Evolutionary conservation across 345 rosid genomes (phyloP), one percentile per base, ranked within the genome.

Genomic region (Heritiera fomes): DNA sequence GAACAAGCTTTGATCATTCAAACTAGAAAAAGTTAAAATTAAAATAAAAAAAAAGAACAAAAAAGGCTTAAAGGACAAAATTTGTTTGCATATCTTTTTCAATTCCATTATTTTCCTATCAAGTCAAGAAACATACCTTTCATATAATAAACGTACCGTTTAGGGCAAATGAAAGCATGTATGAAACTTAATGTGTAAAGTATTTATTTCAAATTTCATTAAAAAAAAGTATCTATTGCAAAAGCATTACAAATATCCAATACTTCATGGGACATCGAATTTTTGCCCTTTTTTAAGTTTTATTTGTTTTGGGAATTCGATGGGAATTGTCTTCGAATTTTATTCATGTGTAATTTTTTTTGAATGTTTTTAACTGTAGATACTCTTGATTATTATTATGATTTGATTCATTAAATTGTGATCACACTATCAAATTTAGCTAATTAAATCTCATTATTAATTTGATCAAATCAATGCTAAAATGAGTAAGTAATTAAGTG

Each of bases 151-250:
- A 47, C 58, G 56, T 55, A 56, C 61, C 64, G n/a, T 38, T 55
- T 55, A 2, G 64, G 76, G 76, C 76, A 34, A 55, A 73, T 55
- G 8, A 55, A 58, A 73, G 76, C 63, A 55, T 38, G 64, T 12
- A 60, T 23, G 38, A 8, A 23, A 9, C 38, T 60, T 60, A 23
- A 55, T 38, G 32, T 55, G 49, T 73, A 53, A 73, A 55, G 15
- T n/a, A 55, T 38, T 71, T 71, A 23, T 23, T 23, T 23, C 28
- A 23, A 23, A 23, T 23, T 23, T 23, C 28, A 23, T 23, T n/a
- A n/a, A 23, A 23, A 23, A 23, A 23, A 23, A 0, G 28, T 23
- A 23, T 23, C 0, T 23, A 50, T 71, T 50, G 61, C 28, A 30
- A 32, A 72, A 13, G 49, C 11, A 38, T 47, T 47, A 55, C 49